These are phyloP conservation scores for Aspergillus incahuasiensis DNA, from an alignment of 495 filamentous ascomycete species.

Conservation along the genomic window DNA sequence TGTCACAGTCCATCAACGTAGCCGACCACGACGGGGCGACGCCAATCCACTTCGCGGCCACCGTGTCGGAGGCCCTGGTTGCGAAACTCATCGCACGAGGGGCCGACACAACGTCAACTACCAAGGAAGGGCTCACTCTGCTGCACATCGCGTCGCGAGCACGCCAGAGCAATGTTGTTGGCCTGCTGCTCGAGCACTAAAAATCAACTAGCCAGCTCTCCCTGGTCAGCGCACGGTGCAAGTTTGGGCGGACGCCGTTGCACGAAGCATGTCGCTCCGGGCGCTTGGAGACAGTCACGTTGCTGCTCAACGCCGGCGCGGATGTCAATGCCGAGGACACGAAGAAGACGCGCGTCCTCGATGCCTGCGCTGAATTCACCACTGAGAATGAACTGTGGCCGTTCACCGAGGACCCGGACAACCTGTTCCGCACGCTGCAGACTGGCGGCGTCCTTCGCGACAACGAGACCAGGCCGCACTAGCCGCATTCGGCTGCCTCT, in stretches of 20 bases:
- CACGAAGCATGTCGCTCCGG: constrained; percentile 36
- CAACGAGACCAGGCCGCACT: background rate
- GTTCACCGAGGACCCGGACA: background rate
- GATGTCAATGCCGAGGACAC: constrained; percentile 15
- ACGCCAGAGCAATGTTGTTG: constrained; percentile 33
- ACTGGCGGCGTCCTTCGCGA: background rate
- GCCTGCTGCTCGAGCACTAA: constrained; percentile 29
- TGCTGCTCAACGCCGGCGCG: constrained; percentile 33
- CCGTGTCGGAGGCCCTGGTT: constrained; percentile 25
- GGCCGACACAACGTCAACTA: constrained; percentile 20
- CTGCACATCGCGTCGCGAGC: constrained; percentile 38
- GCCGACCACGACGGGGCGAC: constrained; percentile 19
- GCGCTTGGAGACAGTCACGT: constrained; percentile 26
- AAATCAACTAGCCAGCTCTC: background rate
- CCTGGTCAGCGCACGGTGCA: constrained; percentile 17
- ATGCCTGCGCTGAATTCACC: constrained; percentile 15
- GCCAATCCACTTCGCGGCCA: constrained; percentile 32
- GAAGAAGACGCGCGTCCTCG: background rate
- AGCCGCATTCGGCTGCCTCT: background rate
- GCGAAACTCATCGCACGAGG: constrained; percentile 31
- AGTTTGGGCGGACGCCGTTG: constrained; percentile 23
- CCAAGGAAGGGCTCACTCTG: constrained; percentile 28
- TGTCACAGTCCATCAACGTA: background rate
- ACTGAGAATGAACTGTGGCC: background rate
- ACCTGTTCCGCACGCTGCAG: background rate